Evolutionary conservation across 371 early-diverging fungal species (phyloP), one percentile per base, ranked within the genome.

Genomic region (Chytridium lagenaria): DNA sequence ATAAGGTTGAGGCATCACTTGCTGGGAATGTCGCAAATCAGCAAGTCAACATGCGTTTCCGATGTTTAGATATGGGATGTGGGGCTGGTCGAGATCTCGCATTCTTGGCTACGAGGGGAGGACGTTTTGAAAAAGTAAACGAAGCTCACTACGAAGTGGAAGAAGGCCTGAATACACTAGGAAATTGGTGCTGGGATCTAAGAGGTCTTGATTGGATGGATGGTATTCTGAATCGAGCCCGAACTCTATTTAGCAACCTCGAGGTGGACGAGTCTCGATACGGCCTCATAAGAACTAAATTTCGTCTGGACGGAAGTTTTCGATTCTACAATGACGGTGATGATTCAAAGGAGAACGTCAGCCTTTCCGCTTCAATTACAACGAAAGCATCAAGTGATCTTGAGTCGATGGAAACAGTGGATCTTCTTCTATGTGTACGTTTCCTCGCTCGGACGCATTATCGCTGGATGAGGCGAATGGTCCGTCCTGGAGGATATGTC

Each of bases 11-110:
- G 26, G 30, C 5, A 10, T 28, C 23, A 16, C 30, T 55, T 55
- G 55, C 19, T 55, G 55, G 44, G 19, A 19, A 44, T 7, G 10
- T 55, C 26, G 16, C 19, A 55, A 5, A 10, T 16, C 30, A 7
- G 16, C 10, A 23, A 5, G 7, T 7, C 10, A 28, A 55, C 55
- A 44, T 44, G 12, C 44, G 44, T 26, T 55, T 55, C 26, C 19
- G 55, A 26, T 55, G 55, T 55, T 55, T 55, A 26, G 55, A 55
- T 28, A 55, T 55, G 55, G 55, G 55, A 7, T 55, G 55, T 55
- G 55, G 55, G 10, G 55, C 55, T 7, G 55, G 55, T 5, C 19
- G 55, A 55, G 55, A 55, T 26, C 55, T 55, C 16, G 55, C 55
- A 7, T 55, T 16, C 26, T 26, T 55, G 10, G 19, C 55, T 28